These are phyloP conservation scores for Gastrodia elata DNA, from an alignment of 106 monocot genomes.

Conservation along the genomic window DNA sequence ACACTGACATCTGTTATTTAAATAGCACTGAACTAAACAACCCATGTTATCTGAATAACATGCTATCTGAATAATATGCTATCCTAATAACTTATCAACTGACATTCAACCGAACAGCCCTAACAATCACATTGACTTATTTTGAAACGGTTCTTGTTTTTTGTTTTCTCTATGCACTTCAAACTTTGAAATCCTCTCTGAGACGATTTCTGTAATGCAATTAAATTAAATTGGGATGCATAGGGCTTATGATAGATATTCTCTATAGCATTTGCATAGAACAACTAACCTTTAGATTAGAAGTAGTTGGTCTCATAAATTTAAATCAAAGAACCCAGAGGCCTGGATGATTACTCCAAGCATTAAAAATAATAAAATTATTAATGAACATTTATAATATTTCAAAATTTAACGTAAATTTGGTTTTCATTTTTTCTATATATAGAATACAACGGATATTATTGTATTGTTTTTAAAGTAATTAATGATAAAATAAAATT, in stretches of 20 bases:
- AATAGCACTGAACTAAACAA: too few relatives aligned
- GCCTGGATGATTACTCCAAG: too few relatives aligned
- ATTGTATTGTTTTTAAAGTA: background rate
- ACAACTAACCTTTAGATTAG: too few relatives aligned
- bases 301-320: too few relatives aligned
- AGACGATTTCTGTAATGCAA: background rate
- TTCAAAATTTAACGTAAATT: background rate
- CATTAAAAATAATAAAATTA: background rate
- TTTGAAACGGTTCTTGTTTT: background rate
- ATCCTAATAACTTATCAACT: too few relatives aligned
- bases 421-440: background rate
- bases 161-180: background rate
- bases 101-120: too few relatives aligned
- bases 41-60: too few relatives aligned
- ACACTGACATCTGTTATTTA: too few relatives aligned
- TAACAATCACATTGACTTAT: background rate
- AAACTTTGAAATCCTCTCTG: background rate
- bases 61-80: too few relatives aligned
- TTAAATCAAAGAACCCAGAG: too few relatives aligned
- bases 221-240: background rate
- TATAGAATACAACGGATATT: background rate
- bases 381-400: background rate
- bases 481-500: too few relatives aligned
- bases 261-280: background rate
- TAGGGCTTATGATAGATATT: background rate